Percentiles rank a stretch among this genome's conserved stretches.
These are phyloP conservation scores for Chaetoceros tenuissimus DNA, from an alignment of 108 stramenopile genomes.

Conservation along the genomic window DNA sequence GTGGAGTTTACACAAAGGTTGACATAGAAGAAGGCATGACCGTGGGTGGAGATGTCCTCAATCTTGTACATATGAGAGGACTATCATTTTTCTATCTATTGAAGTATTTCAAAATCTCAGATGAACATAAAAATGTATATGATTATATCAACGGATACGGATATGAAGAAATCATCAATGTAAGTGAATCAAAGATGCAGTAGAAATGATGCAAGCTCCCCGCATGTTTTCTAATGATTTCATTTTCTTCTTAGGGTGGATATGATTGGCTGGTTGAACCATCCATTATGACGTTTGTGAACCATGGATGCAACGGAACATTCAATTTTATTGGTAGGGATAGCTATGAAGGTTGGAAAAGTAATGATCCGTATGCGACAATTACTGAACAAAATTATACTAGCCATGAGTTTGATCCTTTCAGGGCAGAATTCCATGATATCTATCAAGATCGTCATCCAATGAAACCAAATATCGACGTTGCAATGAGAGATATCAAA, in stretches of 20 bases:
- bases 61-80: not conserved
- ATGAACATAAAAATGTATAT: not conserved
- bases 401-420: not conserved
- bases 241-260: too few relatives aligned
- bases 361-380: not conserved
- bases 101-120: not conserved
- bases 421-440: not conserved
- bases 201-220: too few relatives aligned
- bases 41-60: not conserved
- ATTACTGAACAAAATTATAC: not conserved
- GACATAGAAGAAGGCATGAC: slow-evolving; percentile 9
- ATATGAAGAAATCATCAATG: not conserved
- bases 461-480: not conserved
- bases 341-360: not conserved
- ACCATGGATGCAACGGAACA: slow-evolving; percentile 32
- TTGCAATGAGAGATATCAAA: slow-evolving; percentile 1
- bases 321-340: slow-evolving; percentile 7
- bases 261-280: slow-evolving; percentile 12
- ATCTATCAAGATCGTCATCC: not conserved
- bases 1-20: slow-evolving; percentile 20
- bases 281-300: slow-evolving; percentile 13
- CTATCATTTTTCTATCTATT: not conserved
- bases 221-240: too few relatives aligned
- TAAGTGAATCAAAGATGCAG: too few relatives aligned
- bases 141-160: slow-evolving; percentile 3